Base-by-base conservation (phyloP, 192 early-diverging fungal genomes). In the Linnemannia elongata region DNA sequence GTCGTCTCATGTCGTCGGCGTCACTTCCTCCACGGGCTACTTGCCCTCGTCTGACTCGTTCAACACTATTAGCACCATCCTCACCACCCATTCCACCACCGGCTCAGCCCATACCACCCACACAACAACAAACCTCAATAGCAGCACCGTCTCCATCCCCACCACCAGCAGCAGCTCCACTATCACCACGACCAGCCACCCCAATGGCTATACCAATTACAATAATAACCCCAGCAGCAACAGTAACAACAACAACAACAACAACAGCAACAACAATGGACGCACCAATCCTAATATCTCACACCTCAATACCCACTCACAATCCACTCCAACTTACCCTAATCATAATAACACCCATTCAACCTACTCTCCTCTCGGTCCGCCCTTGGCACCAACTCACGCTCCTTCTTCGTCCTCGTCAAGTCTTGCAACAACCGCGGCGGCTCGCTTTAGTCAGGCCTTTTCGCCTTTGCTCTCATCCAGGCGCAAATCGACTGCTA, bases 391-490 rank as follows among this genome's bases (percentile, higher is more conserved):
- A 20, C 82, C 82, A 3, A 60, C 68, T 6, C 82, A 71, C 18
- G 54, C 76, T 36, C 45, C 79, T 30, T 38, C 63, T 3, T 66
- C 60, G 30, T 66, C 60, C 60, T 33, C 60, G 15, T 33, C 85
- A 39, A 81, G 72, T 41, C 72, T 87, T 22, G 76, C 84, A 1
- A 74, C 79, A 18, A 81, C 69, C 35, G 83, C 83, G 3, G 84
- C 66, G 13, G 74, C 79, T 27, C 79, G 85, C 4, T 81, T 81
- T 49, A 81, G 76, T 24, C 85, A 87, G 66, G 85, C 85, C 0
- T 87, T 87, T 49, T 87, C 85, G 20, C 85, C 85, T 45, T 38
- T 87, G 10, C 76, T 87, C 9, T 78, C 85, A 17, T n/a, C 74
- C 69, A 49, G 85, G 33, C 85, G 85, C 69, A 81, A 75, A 38